Evolutionary conservation across 208 protist genomes (phyloP), one percentile per base, ranked within the genome.

Genomic region (Trypanosomatidae sp.): DNA sequence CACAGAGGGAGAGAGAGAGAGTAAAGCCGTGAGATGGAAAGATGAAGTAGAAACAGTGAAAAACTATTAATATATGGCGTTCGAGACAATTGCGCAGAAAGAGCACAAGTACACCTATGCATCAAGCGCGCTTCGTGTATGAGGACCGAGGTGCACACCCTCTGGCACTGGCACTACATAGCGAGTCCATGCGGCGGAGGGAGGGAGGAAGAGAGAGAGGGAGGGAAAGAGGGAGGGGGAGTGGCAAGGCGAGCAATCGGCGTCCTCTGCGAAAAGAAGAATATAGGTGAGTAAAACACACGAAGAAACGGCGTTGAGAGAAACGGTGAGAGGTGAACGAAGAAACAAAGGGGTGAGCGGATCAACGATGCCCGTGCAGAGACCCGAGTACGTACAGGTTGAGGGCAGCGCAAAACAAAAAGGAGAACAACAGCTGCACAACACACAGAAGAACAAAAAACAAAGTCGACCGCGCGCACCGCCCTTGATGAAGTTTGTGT

Each of bases 381-480:
- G 30, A 69, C 55, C 49, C 50, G 47, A 28, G 50, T 52, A 62
- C 22, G 62, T 77, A 62, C 44, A 60, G 49, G 60, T 77, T 72
- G 58, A 65, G 8, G 56, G 12, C 15, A 44, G 8, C 33, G 8
- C 22, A 28, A 43, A 19, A 56, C 28, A 1, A 25, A 28, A 62
- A 30, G 10, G 30, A 49, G 67, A 7, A 25, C 8, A 62, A 53
- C 55, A 56, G 41, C 7, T 13, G 33, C 33, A 17, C 15, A 19
- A 69, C 65, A 33, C 30, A 39, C 1, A 74, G 74, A 44, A 60
- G 43, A 50, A 39, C 17, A 22, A 66, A 76, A 53, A 62, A 53
- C 39, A 2, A 46, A 28, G 59, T 44, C 59, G 19, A 3, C 59
- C 8, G 17, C 59, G 22, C 59, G 22, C 39, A 13, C 19, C 19